Base-by-base conservation (phyloP, 2,329 filamentous ascomycete genomes). In the Clonostachys rosea region DNA sequence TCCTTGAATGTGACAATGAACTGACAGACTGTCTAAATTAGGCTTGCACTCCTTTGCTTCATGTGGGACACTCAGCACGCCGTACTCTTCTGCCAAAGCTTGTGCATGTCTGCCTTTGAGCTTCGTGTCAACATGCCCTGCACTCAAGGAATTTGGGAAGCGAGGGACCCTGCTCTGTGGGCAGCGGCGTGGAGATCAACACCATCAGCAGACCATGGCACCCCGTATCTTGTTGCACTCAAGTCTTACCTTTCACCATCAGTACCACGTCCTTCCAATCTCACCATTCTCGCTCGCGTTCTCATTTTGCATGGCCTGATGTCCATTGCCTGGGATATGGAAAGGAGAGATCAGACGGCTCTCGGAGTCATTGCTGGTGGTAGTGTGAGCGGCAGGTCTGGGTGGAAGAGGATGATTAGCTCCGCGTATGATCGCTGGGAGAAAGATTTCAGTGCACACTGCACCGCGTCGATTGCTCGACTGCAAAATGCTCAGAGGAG, bases 11-110 rank as follows among this genome's bases (percentile, higher is more conserved):
- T 5, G 18, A 35, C n/a, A 10, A 41, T 41, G n/a, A 18, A 16
- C 49, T 48, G 16, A 49, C 34, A 40, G 36, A n/a, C 16, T 6
- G 3, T 10, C 9, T 10, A 6, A n/a, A 41, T 14, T 33, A 73
- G 71, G 45, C 62, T 81, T 0, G 78, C 79, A 0, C 70, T 83
- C 37, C 65, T 82, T 6, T 84, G 79, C 55, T 86, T 85, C 57
- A 78, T 84, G 67, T 84, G 81, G 81, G 81, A 84, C 52, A 82
- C 79, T 0, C 80, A 84, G 47, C 80, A 84, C 50, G 80, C 81
- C 0, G 78, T 84, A 0, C 66, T 84, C 0, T 84, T 84, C 58
- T 83, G 78, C n/a, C 81, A 84, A 55, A 82, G 78, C 5, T 69
- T 85, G 0, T 84, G 81, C 60, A 84, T 84, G 80, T 84, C 79